Evolutionary conservation across 2,329 filamentous ascomycete species (phyloP).

Genomic region (Fonsecaea pedrosoi): DNA sequence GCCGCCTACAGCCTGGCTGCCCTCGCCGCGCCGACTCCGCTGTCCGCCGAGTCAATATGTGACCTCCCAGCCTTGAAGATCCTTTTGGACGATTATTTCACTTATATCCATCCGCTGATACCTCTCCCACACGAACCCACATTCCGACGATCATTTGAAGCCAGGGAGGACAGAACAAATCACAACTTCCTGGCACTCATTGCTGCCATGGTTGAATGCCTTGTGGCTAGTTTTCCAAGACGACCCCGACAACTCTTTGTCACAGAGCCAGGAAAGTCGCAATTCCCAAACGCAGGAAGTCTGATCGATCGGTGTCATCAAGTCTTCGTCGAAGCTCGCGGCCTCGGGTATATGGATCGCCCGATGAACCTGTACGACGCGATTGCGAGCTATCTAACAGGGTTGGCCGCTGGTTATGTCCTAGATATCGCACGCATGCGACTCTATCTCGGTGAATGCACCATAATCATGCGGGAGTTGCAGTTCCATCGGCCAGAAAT

Average conservation of each 20-base stretch:
- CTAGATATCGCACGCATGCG: slow-evolving; percentile 50
- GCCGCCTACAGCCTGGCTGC: slow-evolving; percentile 61
- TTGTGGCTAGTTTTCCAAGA: slow-evolving; percentile 55
- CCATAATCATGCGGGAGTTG: slow-evolving; percentile 51
- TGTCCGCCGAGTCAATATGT: slow-evolving; percentile 59
- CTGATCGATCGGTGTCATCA: slow-evolving; percentile 53
- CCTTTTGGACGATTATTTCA: slow-evolving; percentile 56
- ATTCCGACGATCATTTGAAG: slow-evolving; percentile 53
- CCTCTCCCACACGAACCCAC: slow-evolving; percentile 56
- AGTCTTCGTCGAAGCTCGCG: slow-evolving; percentile 53
- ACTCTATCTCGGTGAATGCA: slow-evolving; percentile 53
- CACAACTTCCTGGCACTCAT: slow-evolving; percentile 53
- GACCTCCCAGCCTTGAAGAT: slow-evolving; percentile 49
- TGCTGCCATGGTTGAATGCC: slow-evolving; percentile 53
- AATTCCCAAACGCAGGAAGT: slow-evolving; percentile 53
- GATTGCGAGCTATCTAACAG: slow-evolving; percentile 53
- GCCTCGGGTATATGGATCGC: slow-evolving; percentile 53
- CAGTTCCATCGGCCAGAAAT: slow-evolving; percentile 45
- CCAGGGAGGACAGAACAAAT: slow-evolving; percentile 51
- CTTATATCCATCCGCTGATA: slow-evolving; percentile 56
- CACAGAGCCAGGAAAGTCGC: slow-evolving; percentile 46
- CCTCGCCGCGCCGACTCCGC: slow-evolving; percentile 53
- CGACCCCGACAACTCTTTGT: slow-evolving; percentile 51
- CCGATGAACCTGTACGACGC: slow-evolving; percentile 53
- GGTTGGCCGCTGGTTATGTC: slow-evolving; percentile 50